A percentile compares a stretch with the other conserved stretches of the same genome.
phyloP scores from a whole-genome alignment of 257 asterid species.

The Plantago elongata region DNA sequence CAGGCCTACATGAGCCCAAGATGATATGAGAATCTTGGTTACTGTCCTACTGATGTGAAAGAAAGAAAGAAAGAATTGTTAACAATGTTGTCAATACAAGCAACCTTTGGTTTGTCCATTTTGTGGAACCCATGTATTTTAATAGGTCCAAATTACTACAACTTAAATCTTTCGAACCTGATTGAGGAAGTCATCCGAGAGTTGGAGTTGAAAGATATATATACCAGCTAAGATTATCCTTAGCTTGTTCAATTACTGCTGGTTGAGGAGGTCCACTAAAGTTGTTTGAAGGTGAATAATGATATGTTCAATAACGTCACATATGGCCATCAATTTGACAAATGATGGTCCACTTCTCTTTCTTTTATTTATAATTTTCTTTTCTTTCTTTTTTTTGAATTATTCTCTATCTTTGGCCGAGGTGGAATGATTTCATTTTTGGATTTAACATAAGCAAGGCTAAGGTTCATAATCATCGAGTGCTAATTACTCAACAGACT shows the following conservation, averaged over 20 bases:
- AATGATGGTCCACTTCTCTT: not conserved
- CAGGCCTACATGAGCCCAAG: no score
- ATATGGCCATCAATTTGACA: not conserved
- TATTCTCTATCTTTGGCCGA: not conserved
- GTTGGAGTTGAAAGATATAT: not conserved
- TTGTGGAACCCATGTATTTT: no score
- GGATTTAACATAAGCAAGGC: not conserved
- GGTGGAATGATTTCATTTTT: not conserved
- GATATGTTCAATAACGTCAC: not conserved
- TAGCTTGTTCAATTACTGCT: not conserved
- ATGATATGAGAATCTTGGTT: no score
- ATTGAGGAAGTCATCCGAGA: no score
- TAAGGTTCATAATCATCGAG: not conserved
- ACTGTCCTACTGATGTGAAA: no score
- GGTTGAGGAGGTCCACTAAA: slow-evolving; percentile 13
- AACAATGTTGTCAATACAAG: no score
- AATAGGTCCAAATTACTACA: no score
- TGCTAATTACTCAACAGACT: not conserved
- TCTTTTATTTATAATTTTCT: not conserved
- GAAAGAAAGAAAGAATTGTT: no score
- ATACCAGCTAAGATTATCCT: slow-evolving; percentile 6
- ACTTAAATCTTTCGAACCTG: no score
- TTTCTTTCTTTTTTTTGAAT: not conserved
- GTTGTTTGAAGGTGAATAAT: not conserved
- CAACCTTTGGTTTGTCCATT: no score